phyloP scores from a whole-genome alignment of 116 monocot genomes.

The Papilionanthe hybrid region DNA sequence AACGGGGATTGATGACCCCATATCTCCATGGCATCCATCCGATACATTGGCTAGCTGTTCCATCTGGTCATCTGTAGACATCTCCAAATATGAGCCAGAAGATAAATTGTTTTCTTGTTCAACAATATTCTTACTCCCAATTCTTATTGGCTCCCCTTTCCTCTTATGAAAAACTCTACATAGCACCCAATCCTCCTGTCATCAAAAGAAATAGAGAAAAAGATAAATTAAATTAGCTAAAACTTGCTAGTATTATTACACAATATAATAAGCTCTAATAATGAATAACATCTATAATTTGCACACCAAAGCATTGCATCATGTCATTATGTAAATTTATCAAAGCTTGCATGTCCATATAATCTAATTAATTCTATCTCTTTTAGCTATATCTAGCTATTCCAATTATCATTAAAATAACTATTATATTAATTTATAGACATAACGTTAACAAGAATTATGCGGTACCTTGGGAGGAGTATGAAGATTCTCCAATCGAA shows the following conservation, averaged over 20 bases:
- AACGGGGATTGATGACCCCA: slow-evolving; percentile 4
- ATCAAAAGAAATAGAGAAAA: neutral
- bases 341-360: no score
- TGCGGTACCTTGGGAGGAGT: slow-evolving; percentile 54
- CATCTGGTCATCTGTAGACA: neutral
- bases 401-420: no score
- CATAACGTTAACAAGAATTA: no score
- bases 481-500: slow-evolving; percentile 59
- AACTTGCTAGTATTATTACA: neutral
- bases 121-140: neutral
- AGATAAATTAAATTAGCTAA: neutral
- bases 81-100: neutral
- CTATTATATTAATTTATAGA: no score
- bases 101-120: neutral
- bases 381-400: no score
- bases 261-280: no score
- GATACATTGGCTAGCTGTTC: neutral
- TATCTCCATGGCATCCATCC: slow-evolving; percentile 2
- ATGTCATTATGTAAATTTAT: no score
- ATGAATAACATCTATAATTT: no score
- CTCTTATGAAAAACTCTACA: slow-evolving; percentile 83
- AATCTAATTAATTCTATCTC: no score
- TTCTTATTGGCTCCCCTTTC: slow-evolving; percentile 29
- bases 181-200: slow-evolving; percentile 90
- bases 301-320: no score